These are phyloP conservation scores for Vigna angularis DNA, from an alignment of 306 rosid genomes.

Conservation along the genomic window DNA sequence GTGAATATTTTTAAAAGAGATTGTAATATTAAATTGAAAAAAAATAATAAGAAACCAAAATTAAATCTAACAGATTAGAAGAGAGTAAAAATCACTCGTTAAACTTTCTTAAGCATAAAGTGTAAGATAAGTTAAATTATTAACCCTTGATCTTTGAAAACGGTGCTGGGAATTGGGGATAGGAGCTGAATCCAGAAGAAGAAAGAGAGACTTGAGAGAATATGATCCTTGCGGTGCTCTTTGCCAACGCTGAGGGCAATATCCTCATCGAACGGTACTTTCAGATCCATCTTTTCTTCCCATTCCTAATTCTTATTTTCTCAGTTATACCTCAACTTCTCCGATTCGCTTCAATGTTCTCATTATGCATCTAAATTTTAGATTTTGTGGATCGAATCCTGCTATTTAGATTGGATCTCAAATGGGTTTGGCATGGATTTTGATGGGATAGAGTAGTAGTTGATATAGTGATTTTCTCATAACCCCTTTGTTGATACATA, in stretches of 20 bases:
- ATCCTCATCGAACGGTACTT: conserved; percentile 82
- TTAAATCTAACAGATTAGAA: too few relatives aligned
- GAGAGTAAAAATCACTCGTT: too few relatives aligned
- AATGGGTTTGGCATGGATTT: conserved; percentile 26
- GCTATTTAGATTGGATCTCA: conserved; percentile 11
- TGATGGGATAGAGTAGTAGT: conserved; percentile 1
- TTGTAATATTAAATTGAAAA: too few relatives aligned
- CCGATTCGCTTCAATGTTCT: not conserved
- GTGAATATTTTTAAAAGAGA: too few relatives aligned
- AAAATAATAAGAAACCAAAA: too few relatives aligned
- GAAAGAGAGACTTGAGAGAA: not conserved
- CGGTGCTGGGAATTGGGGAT: not conserved
- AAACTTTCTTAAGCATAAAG: too few relatives aligned
- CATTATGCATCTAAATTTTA: not conserved
- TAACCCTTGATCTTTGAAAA: not conserved
- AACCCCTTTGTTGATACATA: not conserved
- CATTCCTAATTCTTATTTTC: conserved; percentile 19
- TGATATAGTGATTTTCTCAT: not conserved
- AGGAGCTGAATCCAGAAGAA: too few relatives aligned
- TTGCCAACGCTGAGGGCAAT: conserved; percentile 81
- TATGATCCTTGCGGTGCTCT: conserved; percentile 75
- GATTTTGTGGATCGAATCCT: not conserved
- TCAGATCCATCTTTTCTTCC: conserved; percentile 42
- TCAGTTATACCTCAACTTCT: not conserved
- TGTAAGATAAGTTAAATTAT: not conserved